Evolutionary conservation across 345 rosid genomes (phyloP).

Genomic region (Lepidium africanum): DNA sequence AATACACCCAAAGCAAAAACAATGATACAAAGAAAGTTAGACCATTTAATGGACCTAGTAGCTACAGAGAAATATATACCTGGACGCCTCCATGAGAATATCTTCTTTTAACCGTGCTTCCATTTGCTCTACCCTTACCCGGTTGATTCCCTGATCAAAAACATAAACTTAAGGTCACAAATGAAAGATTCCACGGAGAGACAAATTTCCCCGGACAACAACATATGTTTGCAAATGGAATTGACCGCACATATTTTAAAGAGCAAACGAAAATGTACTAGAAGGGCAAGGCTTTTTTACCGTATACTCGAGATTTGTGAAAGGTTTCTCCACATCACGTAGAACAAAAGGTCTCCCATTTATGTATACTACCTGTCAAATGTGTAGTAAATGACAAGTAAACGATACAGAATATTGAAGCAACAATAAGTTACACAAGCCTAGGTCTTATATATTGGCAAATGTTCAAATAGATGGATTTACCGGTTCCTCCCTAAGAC

Average conservation of each 20-base stretch:
- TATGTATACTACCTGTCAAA: conserved; percentile 74
- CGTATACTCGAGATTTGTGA: conserved; percentile 96
- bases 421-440: not conserved
- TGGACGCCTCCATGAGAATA: conserved; percentile 80
- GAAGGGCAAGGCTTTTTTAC: conserved; percentile 31
- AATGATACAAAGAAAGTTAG: conserved; percentile 9
- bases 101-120: conserved; percentile 89
- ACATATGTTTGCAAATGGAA: not conserved
- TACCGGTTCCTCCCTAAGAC: conserved; percentile 98
- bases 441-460: not conserved
- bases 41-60: conserved; percentile 5
- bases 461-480: not conserved
- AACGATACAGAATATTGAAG: not conserved
- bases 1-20: conserved; percentile 3
- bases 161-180: conserved; percentile 5
- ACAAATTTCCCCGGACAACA: not conserved
- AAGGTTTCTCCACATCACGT: conserved; percentile 93
- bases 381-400: not conserved
- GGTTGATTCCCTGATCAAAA: conserved; percentile 69
- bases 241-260: not conserved
- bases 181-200: not conserved
- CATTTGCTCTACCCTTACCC: conserved; percentile 93
- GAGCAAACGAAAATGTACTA: not conserved
- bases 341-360: conserved; percentile 96
- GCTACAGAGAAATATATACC: conserved; percentile 31